Percentiles rank a stretch among this genome's conserved stretches.
Conservation (phyloP, 2,329 filamentous ascomycete species). For the Talaromyces pinophilus region DNA sequence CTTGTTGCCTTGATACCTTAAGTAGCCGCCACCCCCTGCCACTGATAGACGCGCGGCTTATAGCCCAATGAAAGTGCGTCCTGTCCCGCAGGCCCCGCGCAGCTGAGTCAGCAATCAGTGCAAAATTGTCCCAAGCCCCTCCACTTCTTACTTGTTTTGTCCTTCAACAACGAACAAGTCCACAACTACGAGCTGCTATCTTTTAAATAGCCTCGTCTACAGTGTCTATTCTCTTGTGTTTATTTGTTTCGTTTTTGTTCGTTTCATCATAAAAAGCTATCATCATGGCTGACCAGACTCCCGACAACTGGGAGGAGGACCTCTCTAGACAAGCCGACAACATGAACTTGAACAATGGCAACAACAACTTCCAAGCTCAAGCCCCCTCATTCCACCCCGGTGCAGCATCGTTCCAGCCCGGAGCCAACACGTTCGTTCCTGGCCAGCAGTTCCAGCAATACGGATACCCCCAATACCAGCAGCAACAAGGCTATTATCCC, state of each 20-base stretch:
- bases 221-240: not conserved
- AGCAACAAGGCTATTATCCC: slow-evolving; percentile 56
- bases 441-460: slow-evolving; percentile 66
- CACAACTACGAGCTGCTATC: not conserved
- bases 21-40: not conserved
- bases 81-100: slow-evolving; percentile 3
- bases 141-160: slow-evolving; percentile 19
- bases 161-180: not conserved
- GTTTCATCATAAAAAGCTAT: slow-evolving; percentile 22
- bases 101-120: slow-evolving; percentile 34
- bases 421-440: slow-evolving; percentile 69
- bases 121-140: slow-evolving; percentile 31
- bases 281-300: slow-evolving; percentile 71
- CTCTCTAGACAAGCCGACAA: slow-evolving; percentile 76
- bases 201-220: not conserved
- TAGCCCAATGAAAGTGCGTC: not conserved
- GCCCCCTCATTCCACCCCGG: slow-evolving; percentile 64
- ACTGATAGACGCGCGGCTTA: slow-evolving; percentile 1
- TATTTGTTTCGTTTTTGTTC: slow-evolving; percentile 14
- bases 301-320: slow-evolving; percentile 94
- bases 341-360: slow-evolving; percentile 67
- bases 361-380: slow-evolving; percentile 50
- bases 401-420: slow-evolving; percentile 71
- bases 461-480: slow-evolving; percentile 53
- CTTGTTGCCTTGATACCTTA: slow-evolving; percentile 18